Percentiles rank a stretch among this genome's conserved stretches.
phyloP scores from a whole-genome alignment of 306 rosid genomes.

The Trifolium fragiferum region DNA sequence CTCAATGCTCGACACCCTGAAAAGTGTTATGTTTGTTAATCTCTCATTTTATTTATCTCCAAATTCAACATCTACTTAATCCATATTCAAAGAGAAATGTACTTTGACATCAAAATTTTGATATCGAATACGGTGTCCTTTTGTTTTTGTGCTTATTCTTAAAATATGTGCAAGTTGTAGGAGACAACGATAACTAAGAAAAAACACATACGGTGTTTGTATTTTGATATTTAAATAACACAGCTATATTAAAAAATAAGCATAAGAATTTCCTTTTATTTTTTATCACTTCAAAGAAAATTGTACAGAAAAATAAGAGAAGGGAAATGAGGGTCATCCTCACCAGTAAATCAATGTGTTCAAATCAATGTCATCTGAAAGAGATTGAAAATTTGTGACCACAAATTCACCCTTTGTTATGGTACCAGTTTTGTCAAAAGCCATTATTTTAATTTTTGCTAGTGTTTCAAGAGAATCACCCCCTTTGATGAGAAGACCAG shows the following conservation, averaged over 20 bases:
- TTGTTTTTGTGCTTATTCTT: too few species aligned
- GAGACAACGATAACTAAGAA: too few species aligned
- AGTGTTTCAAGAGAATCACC: conserved; percentile 83
- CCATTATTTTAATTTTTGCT: conserved; percentile 72
- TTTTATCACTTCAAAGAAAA: background rate
- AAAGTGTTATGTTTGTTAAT: conserved; percentile 29
- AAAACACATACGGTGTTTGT: too few species aligned
- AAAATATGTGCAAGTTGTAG: too few species aligned
- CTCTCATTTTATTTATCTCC: background rate
- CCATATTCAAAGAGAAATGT: too few species aligned
- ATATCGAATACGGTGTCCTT: too few species aligned
- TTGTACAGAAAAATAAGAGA: background rate
- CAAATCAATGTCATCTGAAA: conserved; percentile 62
- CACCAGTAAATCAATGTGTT: conserved; percentile 80
- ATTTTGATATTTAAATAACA: too few species aligned
- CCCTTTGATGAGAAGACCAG: conserved; percentile 93
- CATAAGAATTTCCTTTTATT: too few species aligned
- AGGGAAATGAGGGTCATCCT: conserved; percentile 17
- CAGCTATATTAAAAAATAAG: too few species aligned
- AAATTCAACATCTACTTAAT: background rate
- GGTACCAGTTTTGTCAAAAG: conserved; percentile 97
- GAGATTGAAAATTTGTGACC: conserved; percentile 69
- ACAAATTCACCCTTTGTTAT: conserved; percentile 87
- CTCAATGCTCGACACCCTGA: conserved; percentile 94
- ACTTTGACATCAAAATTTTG: too few species aligned